phyloP scores from a whole-genome alignment of 2,329 filamentous ascomycete species.

The Sodiomyces alkalinus region DNA sequence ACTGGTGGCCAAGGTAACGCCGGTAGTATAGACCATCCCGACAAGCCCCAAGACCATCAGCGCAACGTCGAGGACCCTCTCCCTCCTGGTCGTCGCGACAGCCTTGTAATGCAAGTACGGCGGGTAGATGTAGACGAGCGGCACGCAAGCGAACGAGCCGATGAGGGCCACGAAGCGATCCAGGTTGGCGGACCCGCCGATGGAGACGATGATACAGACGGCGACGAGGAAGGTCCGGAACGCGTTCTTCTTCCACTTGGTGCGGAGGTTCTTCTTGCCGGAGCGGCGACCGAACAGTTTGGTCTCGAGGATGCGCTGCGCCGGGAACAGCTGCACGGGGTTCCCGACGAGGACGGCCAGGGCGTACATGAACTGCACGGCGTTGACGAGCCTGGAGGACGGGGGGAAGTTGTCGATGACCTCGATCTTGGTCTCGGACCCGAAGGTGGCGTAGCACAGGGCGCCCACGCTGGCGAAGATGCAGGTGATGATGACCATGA shows the following conservation, averaged over 20 bases:
- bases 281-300: slow-evolving; percentile 51
- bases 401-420: slow-evolving; percentile 67
- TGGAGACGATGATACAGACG: slow-evolving; percentile 44
- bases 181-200: slow-evolving; percentile 50
- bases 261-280: slow-evolving; percentile 46
- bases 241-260: slow-evolving; percentile 66
- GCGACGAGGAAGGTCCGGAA: slow-evolving; percentile 43
- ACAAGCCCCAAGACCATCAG: slow-evolving; percentile 48
- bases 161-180: slow-evolving; percentile 94
- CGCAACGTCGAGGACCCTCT: slow-evolving; percentile 42
- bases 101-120: slow-evolving; percentile 55
- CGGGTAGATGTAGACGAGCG: slow-evolving; percentile 78
- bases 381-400: slow-evolving; percentile 55
- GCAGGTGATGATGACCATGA: slow-evolving; percentile 60
- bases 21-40: slow-evolving; percentile 59
- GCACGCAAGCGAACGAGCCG: slow-evolving; percentile 94
- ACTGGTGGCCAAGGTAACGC: slow-evolving; percentile 37
- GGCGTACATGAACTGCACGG: slow-evolving; percentile 60
- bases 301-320: slow-evolving; percentile 55
- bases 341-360: slow-evolving; percentile 59
- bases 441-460: slow-evolving; percentile 62
- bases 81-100: slow-evolving; percentile 38
- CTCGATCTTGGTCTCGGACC: slow-evolving; percentile 51
- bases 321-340: slow-evolving; percentile 62
- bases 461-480: slow-evolving; percentile 60